Evolutionary conservation across 257 asterid species (phyloP).

Genomic region (Ehretia macrophylla): DNA sequence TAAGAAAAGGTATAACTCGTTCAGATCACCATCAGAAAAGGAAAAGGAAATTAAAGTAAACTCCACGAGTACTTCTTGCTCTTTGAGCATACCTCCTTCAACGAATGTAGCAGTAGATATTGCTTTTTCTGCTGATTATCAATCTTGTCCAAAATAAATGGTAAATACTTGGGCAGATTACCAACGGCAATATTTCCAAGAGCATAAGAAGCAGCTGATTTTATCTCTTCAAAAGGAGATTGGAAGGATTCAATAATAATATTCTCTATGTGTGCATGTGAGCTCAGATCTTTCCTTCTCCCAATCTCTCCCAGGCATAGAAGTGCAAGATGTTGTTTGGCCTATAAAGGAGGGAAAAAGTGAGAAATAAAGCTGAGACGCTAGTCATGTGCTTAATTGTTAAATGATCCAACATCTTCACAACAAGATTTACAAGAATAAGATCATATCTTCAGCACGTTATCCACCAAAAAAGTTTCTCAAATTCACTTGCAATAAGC

Average conservation of each 20-base stretch:
- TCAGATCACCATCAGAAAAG: background rate
- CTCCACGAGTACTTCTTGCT: background rate
- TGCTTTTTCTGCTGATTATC: constrained; percentile 99
- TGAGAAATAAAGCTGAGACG: constrained; percentile 5
- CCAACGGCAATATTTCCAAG: constrained; percentile 99
- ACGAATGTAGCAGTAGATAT: constrained; percentile 87
- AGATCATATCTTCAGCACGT: too few species aligned
- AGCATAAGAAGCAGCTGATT: constrained; percentile 99
- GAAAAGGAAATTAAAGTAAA: background rate
- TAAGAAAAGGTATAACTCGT: background rate
- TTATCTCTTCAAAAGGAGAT: constrained; percentile 96
- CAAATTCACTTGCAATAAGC: too few species aligned
- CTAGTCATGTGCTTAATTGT: too few species aligned
- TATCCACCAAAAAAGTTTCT: too few species aligned
- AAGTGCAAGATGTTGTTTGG: constrained; percentile 88
- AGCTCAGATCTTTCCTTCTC: constrained; percentile 92
- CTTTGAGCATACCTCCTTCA: constrained; percentile 68
- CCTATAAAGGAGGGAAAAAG: constrained; percentile 41
- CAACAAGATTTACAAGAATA: too few species aligned
- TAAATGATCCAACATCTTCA: too few species aligned
- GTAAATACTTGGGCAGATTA: constrained; percentile 83
- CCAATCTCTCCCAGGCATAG: constrained; percentile 98
- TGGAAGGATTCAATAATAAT: constrained; percentile 94
- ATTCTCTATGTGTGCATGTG: constrained; percentile 80
- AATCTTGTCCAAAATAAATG: constrained; percentile 89